Percentiles rank a stretch among this genome's conserved stretches.
These are phyloP conservation scores for Clitopilus passeckerianus DNA, from an alignment of 768 basidiomycete genomes.

Conservation along the genomic window DNA sequence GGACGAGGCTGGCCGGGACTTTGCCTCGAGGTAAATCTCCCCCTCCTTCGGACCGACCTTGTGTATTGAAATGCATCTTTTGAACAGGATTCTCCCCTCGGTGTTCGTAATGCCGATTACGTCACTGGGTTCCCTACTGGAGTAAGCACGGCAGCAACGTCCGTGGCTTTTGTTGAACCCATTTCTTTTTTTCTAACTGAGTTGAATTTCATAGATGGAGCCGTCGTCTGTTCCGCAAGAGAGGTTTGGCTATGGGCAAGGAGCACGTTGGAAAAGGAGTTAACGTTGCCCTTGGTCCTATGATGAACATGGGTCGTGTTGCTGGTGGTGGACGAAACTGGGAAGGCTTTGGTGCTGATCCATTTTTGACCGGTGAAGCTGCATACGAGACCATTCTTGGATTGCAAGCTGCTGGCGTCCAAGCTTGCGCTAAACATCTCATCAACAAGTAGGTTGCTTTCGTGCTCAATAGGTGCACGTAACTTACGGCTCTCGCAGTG, in stretches of 20 bases:
- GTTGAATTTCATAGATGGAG: slow-evolving; percentile 48
- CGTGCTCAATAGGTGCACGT: not conserved
- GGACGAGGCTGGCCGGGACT: slow-evolving; percentile 60
- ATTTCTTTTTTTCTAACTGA: not conserved
- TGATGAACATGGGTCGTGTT: slow-evolving; percentile 85
- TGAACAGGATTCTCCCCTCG: slow-evolving; percentile 63
- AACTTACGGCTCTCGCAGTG: slow-evolving; percentile 29
- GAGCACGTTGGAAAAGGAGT: slow-evolving; percentile 86
- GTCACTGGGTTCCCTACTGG: slow-evolving; percentile 82
- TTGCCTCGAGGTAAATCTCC: slow-evolving; percentile 54
- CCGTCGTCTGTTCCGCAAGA: slow-evolving; percentile 67
- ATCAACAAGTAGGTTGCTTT: slow-evolving; percentile 57
- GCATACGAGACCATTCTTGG: slow-evolving; percentile 81
- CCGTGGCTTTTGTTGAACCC: slow-evolving; percentile 14
- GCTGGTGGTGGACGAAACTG: slow-evolving; percentile 84
- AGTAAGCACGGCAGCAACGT: slow-evolving; percentile 80
- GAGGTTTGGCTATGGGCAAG: slow-evolving; percentile 74
- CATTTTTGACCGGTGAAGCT: slow-evolving; percentile 76
- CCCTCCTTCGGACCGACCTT: not conserved
- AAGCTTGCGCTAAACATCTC: slow-evolving; percentile 84
- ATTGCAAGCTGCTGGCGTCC: slow-evolving; percentile 73
- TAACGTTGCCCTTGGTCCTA: slow-evolving; percentile 71
- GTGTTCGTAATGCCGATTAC: slow-evolving; percentile 71
- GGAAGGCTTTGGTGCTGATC: slow-evolving; percentile 95
- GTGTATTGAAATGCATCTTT: not conserved